Conservation (phyloP, 306 rosid species). For the Glycine latifolia region DNA sequence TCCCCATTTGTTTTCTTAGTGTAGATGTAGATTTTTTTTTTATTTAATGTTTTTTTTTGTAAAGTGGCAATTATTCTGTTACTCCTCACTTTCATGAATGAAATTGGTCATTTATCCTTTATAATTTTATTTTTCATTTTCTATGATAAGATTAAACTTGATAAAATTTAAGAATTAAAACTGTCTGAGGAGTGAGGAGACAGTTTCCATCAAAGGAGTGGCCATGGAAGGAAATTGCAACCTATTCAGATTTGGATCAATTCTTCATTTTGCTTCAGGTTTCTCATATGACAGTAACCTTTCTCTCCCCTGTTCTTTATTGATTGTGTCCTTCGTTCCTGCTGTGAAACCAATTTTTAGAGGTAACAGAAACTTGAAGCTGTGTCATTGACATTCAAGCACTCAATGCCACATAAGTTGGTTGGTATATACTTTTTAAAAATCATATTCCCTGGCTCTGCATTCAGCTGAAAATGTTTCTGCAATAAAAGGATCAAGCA, state of each 20-base stretch:
- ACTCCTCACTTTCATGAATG: too few relatives aligned
- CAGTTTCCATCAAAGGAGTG: conserved; percentile 10
- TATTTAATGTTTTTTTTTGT: too few relatives aligned
- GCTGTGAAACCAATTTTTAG: conserved; percentile 10
- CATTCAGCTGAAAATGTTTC: conserved; percentile 13
- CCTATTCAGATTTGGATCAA: conserved; percentile 16
- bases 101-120: neutral
- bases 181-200: neutral
- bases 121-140: conserved; percentile 13
- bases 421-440: conserved; percentile 6
- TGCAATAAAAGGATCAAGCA: conserved; percentile 23
- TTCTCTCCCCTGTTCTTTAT: neutral
- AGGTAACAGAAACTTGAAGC: conserved; percentile 11
- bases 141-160: conserved; percentile 3
- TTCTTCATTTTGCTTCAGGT: conserved; percentile 6
- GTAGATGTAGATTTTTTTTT: too few relatives aligned
- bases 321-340: neutral
- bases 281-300: conserved; percentile 2
- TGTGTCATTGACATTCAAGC: conserved; percentile 4
- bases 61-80: too few relatives aligned
- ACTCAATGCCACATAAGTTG: neutral
- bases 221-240: neutral
- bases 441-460: conserved; percentile 23
- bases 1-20: too few relatives aligned
- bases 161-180: neutral